Conservation (phyloP, 495 filamentous ascomycete species). For the Penicillium paradoxum region DNA sequence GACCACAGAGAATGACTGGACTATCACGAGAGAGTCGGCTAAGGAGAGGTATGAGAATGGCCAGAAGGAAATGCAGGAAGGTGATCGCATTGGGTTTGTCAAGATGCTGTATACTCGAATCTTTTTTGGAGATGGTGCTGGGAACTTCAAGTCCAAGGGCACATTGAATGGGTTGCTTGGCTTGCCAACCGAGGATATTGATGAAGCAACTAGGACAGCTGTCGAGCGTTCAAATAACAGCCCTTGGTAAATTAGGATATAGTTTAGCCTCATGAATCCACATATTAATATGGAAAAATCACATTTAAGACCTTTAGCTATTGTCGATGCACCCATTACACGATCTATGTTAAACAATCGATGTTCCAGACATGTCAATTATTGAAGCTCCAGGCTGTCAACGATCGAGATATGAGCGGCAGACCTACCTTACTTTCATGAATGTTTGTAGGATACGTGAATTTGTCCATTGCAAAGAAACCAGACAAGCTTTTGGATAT, state of each 20-base stretch:
- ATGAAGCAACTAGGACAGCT: conserved; percentile 41
- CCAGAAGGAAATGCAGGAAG: conserved; percentile 26
- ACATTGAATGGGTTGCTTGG: conserved; percentile 49
- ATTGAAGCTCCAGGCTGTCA: too few relatives aligned
- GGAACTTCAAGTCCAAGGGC: conserved; percentile 33
- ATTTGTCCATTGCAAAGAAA: conserved; percentile 9
- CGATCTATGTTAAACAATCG: too few relatives aligned
- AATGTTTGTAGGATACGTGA: background rate
- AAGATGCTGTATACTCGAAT: conserved; percentile 46
- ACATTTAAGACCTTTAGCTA: background rate
- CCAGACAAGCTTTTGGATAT: conserved; percentile 22
- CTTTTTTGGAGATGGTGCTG: conserved; percentile 46
- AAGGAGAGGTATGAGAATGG: too few relatives aligned
- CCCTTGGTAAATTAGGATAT: background rate
- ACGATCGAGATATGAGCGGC: too few relatives aligned
- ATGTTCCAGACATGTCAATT: too few relatives aligned
- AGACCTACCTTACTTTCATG: background rate
- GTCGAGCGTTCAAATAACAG: conserved; percentile 7
- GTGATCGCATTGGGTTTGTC: conserved; percentile 26
- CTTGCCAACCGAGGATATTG: conserved; percentile 55
- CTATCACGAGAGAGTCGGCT: too few relatives aligned
- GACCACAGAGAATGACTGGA: too few relatives aligned
- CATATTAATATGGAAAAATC: background rate
- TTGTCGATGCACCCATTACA: too few relatives aligned
- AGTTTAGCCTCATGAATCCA: background rate